Percentiles rank a stretch among this genome's conserved stretches.
phyloP scores from a whole-genome alignment of 164 flowering plant species.

The grape (Vitis vinifera) region ASM3070453v1 NC_081819.1:14515001-14515500 shows the following conservation, averaged over 20 bases:
- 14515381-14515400: too few relatives aligned
- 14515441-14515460: neutral
- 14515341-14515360: too few relatives aligned
- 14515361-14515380: too few relatives aligned
- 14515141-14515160: constrained; percentile 89
- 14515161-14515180: constrained; percentile 84
- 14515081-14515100: constrained; percentile 61
- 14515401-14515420: too few relatives aligned
- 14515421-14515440: too few relatives aligned
- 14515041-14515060: too few relatives aligned
- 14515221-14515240: constrained; percentile 90
- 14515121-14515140: constrained; percentile 85
- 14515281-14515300: too few relatives aligned
- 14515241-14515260: constrained; percentile 86
- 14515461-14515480: neutral
- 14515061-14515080: neutral
- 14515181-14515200: constrained; percentile 95
- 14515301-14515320: too few relatives aligned
- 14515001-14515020: too few relatives aligned
- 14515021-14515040: too few relatives aligned
- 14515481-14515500: neutral
- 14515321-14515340: too few relatives aligned
- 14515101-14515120: constrained; percentile 56
- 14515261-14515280: neutral
- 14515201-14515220: constrained; percentile 95